These are phyloP conservation scores for Pseudogymnoascus sp. DNA, from an alignment of 2,329 filamentous ascomycete genomes.

Conservation along the genomic window DNA sequence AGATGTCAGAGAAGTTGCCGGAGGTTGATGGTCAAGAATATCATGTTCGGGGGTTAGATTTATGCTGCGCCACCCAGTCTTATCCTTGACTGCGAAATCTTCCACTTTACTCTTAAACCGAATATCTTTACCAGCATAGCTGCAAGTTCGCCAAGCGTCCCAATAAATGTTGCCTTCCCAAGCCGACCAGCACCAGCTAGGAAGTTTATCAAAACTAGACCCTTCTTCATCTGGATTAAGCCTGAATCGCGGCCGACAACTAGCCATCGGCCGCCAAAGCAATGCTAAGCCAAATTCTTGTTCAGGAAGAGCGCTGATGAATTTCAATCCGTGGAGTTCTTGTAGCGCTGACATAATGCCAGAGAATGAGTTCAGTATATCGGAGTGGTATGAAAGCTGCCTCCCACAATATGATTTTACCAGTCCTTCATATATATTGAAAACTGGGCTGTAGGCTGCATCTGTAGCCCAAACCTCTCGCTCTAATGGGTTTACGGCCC, in stretches of 20 bases:
- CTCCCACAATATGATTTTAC: not conserved
- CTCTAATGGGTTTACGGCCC: not conserved
- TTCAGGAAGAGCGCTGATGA: not conserved
- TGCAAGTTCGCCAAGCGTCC: not conserved
- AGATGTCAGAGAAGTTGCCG: not conserved
- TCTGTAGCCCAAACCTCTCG: not conserved
- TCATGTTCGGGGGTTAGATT: not conserved
- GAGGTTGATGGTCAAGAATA: not conserved
- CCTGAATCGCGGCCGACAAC: not conserved
- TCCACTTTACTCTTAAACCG: not conserved
- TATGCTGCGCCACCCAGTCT: not conserved
- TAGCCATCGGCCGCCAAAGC: not conserved
- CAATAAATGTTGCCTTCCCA: not conserved
- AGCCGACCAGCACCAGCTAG: not conserved
- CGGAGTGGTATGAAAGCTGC: not conserved
- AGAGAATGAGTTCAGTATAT: not conserved
- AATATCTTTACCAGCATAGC: not conserved
- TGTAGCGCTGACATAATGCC: not conserved
- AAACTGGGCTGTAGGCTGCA: not conserved
- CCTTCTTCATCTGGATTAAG: not conserved
- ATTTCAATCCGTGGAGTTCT: not conserved
- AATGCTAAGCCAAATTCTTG: not conserved
- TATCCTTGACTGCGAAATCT: not conserved
- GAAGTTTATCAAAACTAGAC: not conserved
- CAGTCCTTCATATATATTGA: not conserved